Evolutionary conservation across 2,329 filamentous ascomycete species (phyloP).

Genomic region (Xylariaceae sp.): DNA sequence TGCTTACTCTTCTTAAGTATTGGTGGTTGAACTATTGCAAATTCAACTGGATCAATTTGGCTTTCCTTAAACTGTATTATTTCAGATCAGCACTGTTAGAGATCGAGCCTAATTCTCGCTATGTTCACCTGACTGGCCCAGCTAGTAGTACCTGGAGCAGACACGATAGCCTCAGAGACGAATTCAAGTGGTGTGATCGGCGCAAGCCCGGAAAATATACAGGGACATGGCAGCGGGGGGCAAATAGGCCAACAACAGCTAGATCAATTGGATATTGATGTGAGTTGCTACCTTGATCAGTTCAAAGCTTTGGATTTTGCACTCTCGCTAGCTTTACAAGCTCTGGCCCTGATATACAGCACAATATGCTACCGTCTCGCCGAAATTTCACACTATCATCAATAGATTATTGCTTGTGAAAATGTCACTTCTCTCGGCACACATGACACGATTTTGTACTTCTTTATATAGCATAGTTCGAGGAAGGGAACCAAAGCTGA

Average conservation of each 20-base stretch:
- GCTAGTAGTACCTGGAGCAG: background rate
- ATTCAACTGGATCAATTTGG: too few relatives aligned
- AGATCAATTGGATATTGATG: constrained; percentile 27
- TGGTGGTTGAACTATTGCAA: background rate
- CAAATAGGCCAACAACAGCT: constrained; percentile 12
- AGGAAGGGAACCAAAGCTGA: background rate
- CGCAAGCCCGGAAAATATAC: background rate
- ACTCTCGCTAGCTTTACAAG: background rate
- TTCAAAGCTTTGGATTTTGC: background rate
- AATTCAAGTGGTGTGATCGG: background rate
- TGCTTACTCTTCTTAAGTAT: background rate
- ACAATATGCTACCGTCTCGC: background rate
- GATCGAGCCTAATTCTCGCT: too few relatives aligned
- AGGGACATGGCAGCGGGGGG: background rate
- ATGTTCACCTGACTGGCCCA: too few relatives aligned
- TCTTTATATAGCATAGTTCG: background rate
- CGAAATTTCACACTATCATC: background rate
- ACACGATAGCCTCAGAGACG: constrained; percentile 1
- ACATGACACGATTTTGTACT: background rate
- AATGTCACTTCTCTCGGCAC: background rate
- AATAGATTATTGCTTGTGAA: background rate
- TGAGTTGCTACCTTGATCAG: constrained; percentile 16
- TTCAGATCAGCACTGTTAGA: too few relatives aligned
- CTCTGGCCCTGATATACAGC: background rate
- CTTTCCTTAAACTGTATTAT: too few relatives aligned